Percentiles rank a stretch among this genome's conserved stretches.
phyloP scores from a whole-genome alignment of 1,284 basidiomycete genomes.

The Ustanciosporium gigantosporum region DNA sequence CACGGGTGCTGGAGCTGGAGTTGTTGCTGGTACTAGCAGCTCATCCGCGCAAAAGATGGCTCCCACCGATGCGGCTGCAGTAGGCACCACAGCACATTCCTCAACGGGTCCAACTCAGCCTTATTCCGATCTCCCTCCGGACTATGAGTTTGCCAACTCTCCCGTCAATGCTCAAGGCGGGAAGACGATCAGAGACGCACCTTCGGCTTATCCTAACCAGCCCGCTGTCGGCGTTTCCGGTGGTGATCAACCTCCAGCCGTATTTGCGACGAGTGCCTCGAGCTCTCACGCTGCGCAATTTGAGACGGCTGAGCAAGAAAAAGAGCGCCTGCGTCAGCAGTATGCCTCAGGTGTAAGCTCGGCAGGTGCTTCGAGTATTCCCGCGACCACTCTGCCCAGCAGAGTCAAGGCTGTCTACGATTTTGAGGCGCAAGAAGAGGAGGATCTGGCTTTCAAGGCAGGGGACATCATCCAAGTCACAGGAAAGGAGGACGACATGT shows the following conservation, averaged over 20 bases:
- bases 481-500: conserved; percentile 33
- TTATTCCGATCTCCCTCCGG: conserved; percentile 33
- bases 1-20: too few relatives aligned
- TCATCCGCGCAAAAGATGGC: conserved; percentile 8
- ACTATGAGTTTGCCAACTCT: conserved; percentile 34
- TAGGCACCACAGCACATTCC: not conserved
- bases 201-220: not conserved
- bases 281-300: conserved; percentile 1
- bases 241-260: too few relatives aligned
- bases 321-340: conserved; percentile 27
- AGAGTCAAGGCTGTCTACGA: conserved; percentile 24
- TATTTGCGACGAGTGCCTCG: too few relatives aligned
- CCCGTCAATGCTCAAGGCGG: conserved; percentile 24
- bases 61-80: not conserved
- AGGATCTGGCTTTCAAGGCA: conserved; percentile 15
- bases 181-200: conserved; percentile 12
- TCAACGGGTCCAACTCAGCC: conserved; percentile 1
- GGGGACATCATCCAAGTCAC: conserved; percentile 32
- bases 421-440: conserved; percentile 21
- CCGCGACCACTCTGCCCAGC: conserved; percentile 3
- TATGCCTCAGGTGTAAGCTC: conserved; percentile 2
- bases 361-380: not conserved
- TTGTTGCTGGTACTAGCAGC: conserved; percentile 14
- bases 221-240: not conserved
- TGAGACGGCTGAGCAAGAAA: conserved; percentile 32